Evolutionary conservation across 768 basidiomycete species (phyloP), one percentile per base, ranked within the genome.

Genomic region (Hericium coralloides): DNA sequence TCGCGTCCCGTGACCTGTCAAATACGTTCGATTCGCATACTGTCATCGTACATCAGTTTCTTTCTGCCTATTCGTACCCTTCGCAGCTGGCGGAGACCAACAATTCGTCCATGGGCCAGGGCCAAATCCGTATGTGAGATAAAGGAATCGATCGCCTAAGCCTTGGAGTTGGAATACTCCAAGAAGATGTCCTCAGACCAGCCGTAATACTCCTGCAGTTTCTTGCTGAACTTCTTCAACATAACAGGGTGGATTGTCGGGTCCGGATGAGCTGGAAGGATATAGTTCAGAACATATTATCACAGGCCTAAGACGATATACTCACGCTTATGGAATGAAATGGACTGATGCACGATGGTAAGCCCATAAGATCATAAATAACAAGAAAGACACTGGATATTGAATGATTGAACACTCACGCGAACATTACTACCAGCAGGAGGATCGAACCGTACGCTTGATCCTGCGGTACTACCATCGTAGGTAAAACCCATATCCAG

Each of bases 271-370:
- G 69, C 67, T 67, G 50, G 4, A 45, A 7, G 2, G 20, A 41
- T 38, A 36, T 12, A 43, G 41, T 26, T 14, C 39, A 38, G 15
- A 12, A n/a, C 2, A 31, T 31, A 31, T 8, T 8, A 31, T 1
- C 31, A 31, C 31, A 14, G 20, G 15, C 12, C 23, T 12, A 17
- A 7, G 25, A 54, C 12, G 8, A 38, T 20, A 38, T 26, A 52
- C 58, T 56, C 49, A 67, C 66, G 69, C 55, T 70, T 70, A 51
- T 70, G 69, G 56, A 70, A 68, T 12, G 67, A 66, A 38, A 70
- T 67, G 3, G 69, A 63, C 58, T 64, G 41, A 9, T 10, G 17
- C 8, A 45, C n/a, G 17, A 15, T 18, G 20, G 5, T 17, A 45
- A 12, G 7, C 7, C 0, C 20, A 50, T 50, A 18, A 15, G 14